Base-by-base conservation (phyloP, 139 green algal species). In the Nannochloris sp. region DNA sequence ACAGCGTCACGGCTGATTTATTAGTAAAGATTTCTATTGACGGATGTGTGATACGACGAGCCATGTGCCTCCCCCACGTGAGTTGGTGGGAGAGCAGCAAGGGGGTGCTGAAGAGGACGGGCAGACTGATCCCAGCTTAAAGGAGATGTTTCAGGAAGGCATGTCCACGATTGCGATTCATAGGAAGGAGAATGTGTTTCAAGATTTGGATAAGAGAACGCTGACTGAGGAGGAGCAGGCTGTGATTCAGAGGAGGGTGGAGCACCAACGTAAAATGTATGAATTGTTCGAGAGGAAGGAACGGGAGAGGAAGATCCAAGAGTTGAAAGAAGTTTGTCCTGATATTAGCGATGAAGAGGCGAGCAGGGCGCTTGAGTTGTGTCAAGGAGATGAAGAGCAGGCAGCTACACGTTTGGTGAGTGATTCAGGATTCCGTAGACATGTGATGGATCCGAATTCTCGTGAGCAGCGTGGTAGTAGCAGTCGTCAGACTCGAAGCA, bases 161-260 rank as follows among this genome's bases (percentile, higher is more conserved):
- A 54, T 66, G 23, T 21, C 31, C 9, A 14, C 25, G n/a, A 66
- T 66, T 12, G 60, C 18, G 0, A 54, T 24, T 18, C 60, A 66
- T 70, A 93, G 86, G 53, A 83, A 73, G 1, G 81, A 85, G 7
- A 85, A 93, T 67, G 56, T 92, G 11, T 93, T 92, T 55, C 82
- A 87, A 61, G 69, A 83, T 37, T 64, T 93, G n/a, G 85, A 91
- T 54, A 74, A 83, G 36, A 73, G 85, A 14, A 71, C 57, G 7
- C 76, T 93, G 5, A 92, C 83, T 5, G 69, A 84, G 7, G 72
- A 84, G 57, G 85, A 93, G 69, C 51, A 88, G 44, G 19, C 66
- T 19, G 89, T 93, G 67, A 91, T 93, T 19, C 56, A 85, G 53
- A 68, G 87, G 62, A 64, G 86, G 67, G 86, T 92, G 3, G 71